A percentile compares a stretch with the other conserved stretches of the same genome.
Conservation (phyloP, 305 asterid genomes). For the Stenogyne calaminthoides region DNA sequence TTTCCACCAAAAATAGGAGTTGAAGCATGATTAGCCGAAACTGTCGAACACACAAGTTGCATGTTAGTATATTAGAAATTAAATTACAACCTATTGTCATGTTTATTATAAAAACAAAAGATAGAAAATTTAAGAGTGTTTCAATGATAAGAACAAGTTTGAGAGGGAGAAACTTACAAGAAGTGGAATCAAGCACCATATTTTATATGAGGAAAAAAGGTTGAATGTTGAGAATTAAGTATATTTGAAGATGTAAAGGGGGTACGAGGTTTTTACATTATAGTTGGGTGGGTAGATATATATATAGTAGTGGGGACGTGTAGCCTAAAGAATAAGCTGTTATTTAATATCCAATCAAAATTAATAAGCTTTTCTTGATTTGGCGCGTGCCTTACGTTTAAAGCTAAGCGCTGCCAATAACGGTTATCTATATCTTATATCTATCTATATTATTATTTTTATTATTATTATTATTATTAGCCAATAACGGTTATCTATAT, state of each 20-base stretch:
- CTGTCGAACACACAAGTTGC: neutral
- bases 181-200: slow-evolving; percentile 22
- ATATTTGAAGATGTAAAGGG: too few relatives aligned
- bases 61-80: neutral
- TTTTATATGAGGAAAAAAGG: neutral
- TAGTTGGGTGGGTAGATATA: neutral
- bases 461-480: too few relatives aligned
- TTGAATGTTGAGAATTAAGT: neutral
- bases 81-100: neutral
- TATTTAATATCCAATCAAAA: too few relatives aligned
- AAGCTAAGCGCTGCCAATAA: slow-evolving; percentile 17
- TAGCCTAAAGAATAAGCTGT: slow-evolving; percentile 32
- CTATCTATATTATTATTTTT: too few relatives aligned
- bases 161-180: slow-evolving; percentile 23
- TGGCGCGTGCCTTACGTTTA: slow-evolving; percentile 29
- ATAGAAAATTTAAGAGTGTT: too few relatives aligned
- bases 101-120: neutral
- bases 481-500: too few relatives aligned
- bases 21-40: neutral
- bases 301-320: slow-evolving; percentile 10
- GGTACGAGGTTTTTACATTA: neutral
- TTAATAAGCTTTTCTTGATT: neutral
- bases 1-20: slow-evolving; percentile 2
- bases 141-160: too few relatives aligned
- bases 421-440: too few relatives aligned